Percentiles rank a stretch among this genome's conserved stretches.
phyloP scores from a whole-genome alignment of 768 basidiomycete genomes.

The Suillus discolor region DNA sequence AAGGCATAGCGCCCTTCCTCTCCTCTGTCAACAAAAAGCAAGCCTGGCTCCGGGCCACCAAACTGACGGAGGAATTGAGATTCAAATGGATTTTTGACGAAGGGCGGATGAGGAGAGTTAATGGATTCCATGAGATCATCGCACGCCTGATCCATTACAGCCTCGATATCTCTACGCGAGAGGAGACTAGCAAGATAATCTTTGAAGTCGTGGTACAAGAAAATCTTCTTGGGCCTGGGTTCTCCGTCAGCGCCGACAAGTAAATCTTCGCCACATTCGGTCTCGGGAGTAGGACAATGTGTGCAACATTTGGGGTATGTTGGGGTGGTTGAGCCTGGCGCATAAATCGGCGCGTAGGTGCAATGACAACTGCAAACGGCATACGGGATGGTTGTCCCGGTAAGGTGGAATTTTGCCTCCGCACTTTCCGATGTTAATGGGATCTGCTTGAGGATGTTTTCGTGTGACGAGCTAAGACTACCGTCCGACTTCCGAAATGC shows the following conservation, averaged over 20 bases:
- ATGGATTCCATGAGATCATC: neutral
- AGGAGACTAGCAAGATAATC: slow-evolving; percentile 1
- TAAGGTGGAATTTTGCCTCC: neutral
- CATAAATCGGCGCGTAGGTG: neutral
- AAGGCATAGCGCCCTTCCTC: slow-evolving; percentile 32
- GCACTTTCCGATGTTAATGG: neutral
- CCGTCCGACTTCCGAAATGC: neutral
- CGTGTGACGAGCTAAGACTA: neutral
- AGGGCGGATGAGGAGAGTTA: neutral
- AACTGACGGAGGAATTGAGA: neutral
- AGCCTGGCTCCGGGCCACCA: neutral
- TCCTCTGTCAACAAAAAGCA: neutral
- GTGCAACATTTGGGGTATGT: neutral
- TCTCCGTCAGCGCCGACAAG: neutral
- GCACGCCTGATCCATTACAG: neutral
- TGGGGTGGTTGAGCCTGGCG: neutral
- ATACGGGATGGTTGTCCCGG: neutral
- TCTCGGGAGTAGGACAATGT: neutral
- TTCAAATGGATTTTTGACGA: slow-evolving; percentile 6
- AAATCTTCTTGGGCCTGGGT: neutral
- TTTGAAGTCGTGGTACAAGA: slow-evolving; percentile 8
- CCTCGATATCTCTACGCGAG: neutral
- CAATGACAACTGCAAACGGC: slow-evolving; percentile 10
- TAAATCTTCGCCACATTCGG: neutral
- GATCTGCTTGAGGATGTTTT: slow-evolving; percentile 4